Percentiles rank a stretch among this genome's conserved stretches.
Conservation (phyloP, 2,329 filamentous ascomycete genomes). For the Beauveria scarabaeidicola region DNA sequence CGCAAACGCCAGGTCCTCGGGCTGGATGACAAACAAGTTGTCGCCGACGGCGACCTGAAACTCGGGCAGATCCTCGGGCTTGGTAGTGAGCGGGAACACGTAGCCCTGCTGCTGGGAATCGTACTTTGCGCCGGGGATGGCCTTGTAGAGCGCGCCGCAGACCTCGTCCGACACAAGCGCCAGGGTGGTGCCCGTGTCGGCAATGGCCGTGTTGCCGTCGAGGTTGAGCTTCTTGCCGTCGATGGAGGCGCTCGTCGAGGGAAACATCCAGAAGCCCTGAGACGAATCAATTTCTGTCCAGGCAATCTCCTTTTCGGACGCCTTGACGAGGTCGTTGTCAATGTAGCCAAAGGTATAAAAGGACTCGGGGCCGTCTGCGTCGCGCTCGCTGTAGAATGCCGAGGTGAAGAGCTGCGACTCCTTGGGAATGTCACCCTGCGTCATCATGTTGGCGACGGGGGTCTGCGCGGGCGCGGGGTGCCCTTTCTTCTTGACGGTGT, state of each 20-base stretch:
- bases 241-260: constrained; percentile 16
- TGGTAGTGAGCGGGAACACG: constrained; percentile 32
- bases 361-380: constrained; percentile 13
- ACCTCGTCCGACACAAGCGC: constrained; percentile 54
- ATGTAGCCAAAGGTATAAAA: constrained; percentile 66
- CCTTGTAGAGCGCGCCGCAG: constrained; percentile 28
- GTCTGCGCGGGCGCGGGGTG: constrained; percentile 31
- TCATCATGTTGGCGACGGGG: constrained; percentile 29
- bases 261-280: constrained; percentile 55
- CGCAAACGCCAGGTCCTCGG: constrained; percentile 8
- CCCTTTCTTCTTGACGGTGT: constrained; percentile 25
- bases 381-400: constrained; percentile 46
- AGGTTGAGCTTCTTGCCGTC: constrained; percentile 21
- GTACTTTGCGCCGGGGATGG: constrained; percentile 27
- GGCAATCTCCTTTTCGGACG: constrained; percentile 39
- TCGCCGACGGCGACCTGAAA: constrained; percentile 48
- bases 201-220: constrained; percentile 36
- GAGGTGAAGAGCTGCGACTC: constrained; percentile 52
- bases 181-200: constrained; percentile 55
- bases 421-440: constrained; percentile 12
- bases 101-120: constrained; percentile 2
- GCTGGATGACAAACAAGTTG: constrained; percentile 42
- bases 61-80: constrained; percentile 32
- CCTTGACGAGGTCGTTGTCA: constrained; percentile 53
- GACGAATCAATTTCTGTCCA: constrained; percentile 54